Conservation (phyloP, 306 rosid species). For the Ceratonia siliqua region DNA sequence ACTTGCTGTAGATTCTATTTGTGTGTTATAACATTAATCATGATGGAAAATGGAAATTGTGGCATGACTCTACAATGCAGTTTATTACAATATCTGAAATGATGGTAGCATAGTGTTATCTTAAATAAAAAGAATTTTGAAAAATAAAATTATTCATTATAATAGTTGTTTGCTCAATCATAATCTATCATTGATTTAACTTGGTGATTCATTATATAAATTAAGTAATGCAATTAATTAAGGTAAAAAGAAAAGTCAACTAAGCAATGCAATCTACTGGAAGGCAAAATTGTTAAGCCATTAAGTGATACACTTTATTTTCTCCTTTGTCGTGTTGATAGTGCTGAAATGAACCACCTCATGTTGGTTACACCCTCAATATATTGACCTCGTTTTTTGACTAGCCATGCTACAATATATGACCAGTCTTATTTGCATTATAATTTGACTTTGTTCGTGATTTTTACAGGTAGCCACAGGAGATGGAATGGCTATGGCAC, state of each 20-base stretch:
- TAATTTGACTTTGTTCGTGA: conserved; percentile 25
- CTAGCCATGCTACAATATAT: background rate
- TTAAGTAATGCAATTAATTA: conserved; percentile 14
- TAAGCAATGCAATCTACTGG: background rate
- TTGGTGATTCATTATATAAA: background rate
- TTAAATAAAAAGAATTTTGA: background rate
- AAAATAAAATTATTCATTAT: background rate
- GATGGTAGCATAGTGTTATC: background rate
- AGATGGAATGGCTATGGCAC: conserved; percentile 96
- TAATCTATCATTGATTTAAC: background rate
- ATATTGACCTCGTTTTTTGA: background rate
- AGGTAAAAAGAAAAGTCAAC: background rate
- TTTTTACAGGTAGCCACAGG: conserved; percentile 83
- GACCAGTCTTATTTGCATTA: conserved; percentile 4
- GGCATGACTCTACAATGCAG: background rate
- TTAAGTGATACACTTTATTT: background rate
- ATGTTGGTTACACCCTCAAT: conserved; percentile 9
- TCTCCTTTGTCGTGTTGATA: background rate
- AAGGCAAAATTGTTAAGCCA: conserved; percentile 2
- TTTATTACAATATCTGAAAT: background rate
- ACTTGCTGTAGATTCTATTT: conserved; percentile 17
- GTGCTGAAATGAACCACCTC: conserved; percentile 14
- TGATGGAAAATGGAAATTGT: conserved; percentile 22
- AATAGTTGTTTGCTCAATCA: background rate
- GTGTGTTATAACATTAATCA: background rate